A percentile compares a stretch with the other conserved stretches of the same genome.
Evolutionary conservation across 768 basidiomycete genomes (phyloP).

Genomic region (Exsudoporus frostii): DNA sequence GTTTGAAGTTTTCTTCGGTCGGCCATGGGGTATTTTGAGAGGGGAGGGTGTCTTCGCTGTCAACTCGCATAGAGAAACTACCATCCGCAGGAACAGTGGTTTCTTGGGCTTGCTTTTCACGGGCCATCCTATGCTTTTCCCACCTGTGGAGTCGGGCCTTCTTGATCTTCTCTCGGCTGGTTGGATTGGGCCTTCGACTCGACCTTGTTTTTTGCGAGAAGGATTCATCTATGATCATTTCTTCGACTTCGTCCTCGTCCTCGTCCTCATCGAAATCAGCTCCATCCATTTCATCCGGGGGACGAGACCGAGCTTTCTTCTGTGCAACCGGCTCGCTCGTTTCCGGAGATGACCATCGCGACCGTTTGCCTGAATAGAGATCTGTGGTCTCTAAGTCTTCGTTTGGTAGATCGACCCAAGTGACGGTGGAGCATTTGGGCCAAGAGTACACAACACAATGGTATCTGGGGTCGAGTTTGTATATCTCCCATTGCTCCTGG

Average conservation of each 20-base stretch:
- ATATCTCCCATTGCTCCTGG: slow-evolving; percentile 84
- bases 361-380: slow-evolving; percentile 26
- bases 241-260: slow-evolving; percentile 46
- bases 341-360: slow-evolving; percentile 26
- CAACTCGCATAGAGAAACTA: slow-evolving; percentile 34
- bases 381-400: slow-evolving; percentile 6
- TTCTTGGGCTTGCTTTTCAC: slow-evolving; percentile 33
- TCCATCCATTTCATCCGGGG: slow-evolving; percentile 18
- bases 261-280: slow-evolving; percentile 36
- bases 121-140: slow-evolving; percentile 19
- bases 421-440: slow-evolving; percentile 33
- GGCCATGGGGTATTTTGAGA: slow-evolving; percentile 19
- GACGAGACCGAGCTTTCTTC: slow-evolving; percentile 28
- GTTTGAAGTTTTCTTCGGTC: slow-evolving; percentile 36
- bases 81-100: slow-evolving; percentile 21
- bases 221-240: slow-evolving; percentile 45
- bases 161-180: slow-evolving; percentile 31
- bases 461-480: slow-evolving; percentile 77
- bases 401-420: slow-evolving; percentile 14
- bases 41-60: slow-evolving; percentile 17
- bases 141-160: slow-evolving; percentile 29
- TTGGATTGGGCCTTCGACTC: slow-evolving; percentile 20
- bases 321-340: slow-evolving; percentile 7
- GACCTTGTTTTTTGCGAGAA: slow-evolving; percentile 17
- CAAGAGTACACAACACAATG: slow-evolving; percentile 54